These are phyloP conservation scores for Aureococcus anophagefferens DNA, from an alignment of 108 stramenopile genomes.

Conservation along the genomic window DNA sequence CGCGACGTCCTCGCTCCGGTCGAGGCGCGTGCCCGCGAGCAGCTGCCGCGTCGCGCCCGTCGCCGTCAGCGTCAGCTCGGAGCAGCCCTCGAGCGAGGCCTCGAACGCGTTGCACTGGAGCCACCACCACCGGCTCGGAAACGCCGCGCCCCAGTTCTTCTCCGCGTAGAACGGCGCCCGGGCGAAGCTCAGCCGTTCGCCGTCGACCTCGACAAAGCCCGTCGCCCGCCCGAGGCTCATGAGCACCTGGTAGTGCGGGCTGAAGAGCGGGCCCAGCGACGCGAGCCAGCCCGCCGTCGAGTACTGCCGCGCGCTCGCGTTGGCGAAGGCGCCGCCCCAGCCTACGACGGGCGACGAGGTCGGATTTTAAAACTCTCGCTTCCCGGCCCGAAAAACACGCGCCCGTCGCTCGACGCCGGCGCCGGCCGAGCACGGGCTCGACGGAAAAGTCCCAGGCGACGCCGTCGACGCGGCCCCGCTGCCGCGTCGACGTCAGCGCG, in stretches of 20 bases:
- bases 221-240: constrained; percentile 63
- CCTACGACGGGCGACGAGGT: too few relatives aligned
- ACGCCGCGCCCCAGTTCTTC: constrained; percentile 71
- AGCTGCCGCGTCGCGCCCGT: constrained; percentile 66
- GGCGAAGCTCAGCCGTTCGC: constrained; percentile 48
- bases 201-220: constrained; percentile 58
- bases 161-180: constrained; percentile 76
- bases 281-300: constrained; percentile 72
- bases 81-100: constrained; percentile 21
- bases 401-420: too few relatives aligned
- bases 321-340: constrained; percentile 6
- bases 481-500: too few relatives aligned
- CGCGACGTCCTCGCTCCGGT: constrained; percentile 27
- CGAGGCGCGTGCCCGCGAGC: constrained; percentile 61
- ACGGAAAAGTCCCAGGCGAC: too few relatives aligned
- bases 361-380: too few relatives aligned
- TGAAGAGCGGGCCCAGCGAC: constrained; percentile 54
- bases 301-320: constrained; percentile 33
- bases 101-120: constrained; percentile 73
- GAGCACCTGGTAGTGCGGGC: constrained; percentile 81
- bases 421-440: too few relatives aligned
- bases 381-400: too few relatives aligned
- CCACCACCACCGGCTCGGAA: constrained; percentile 79
- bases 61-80: constrained; percentile 54
- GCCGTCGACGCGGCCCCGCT: too few relatives aligned